Conservation (phyloP, 257 asterid genomes). For the Haberlea rhodopensis region DNA sequence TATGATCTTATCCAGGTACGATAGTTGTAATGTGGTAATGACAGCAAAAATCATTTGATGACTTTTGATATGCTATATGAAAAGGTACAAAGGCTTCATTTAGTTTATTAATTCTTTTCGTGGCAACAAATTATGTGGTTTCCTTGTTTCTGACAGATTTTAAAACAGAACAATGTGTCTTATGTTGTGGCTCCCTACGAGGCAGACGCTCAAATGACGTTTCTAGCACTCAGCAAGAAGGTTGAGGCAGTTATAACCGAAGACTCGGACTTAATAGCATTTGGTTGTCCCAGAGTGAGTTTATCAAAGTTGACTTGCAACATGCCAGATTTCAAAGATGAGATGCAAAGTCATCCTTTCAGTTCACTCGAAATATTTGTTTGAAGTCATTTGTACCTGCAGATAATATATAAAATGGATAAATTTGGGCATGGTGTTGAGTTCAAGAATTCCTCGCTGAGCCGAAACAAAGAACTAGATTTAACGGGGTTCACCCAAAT, state of each 20-base stretch:
- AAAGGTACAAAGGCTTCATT: conserved; percentile 1
- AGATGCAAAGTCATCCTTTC: background rate
- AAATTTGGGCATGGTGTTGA: conserved; percentile 97
- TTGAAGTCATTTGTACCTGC: conserved; percentile 20
- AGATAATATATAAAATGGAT: conserved; percentile 98
- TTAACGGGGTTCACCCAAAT: conserved; percentile 70
- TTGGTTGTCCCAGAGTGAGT: conserved; percentile 96
- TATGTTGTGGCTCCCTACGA: conserved; percentile 95
- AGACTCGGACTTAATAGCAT: conserved; percentile 90
- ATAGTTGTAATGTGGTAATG: conserved; percentile 11
- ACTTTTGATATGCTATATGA: background rate
- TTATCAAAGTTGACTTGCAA: conserved; percentile 14
- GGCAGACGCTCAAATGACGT: conserved; percentile 99
- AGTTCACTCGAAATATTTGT: background rate
- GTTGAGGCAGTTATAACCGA: conserved; percentile 95
- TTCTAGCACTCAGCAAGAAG: conserved; percentile 70
- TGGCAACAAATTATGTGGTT: conserved; percentile 12
- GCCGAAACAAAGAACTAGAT: conserved; percentile 68
- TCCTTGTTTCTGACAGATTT: conserved; percentile 48
- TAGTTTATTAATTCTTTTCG: conserved; percentile 1
- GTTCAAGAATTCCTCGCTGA: conserved; percentile 55
- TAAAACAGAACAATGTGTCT: conserved; percentile 63
- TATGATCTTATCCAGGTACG: conserved; percentile 86
- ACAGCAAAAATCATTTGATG: background rate
- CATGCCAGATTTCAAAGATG: background rate